A percentile compares a stretch with the other conserved stretches of the same genome.
phyloP scores from a whole-genome alignment of 2,329 filamentous ascomycete genomes.

The Malbranchea cinnamomea region DNA sequence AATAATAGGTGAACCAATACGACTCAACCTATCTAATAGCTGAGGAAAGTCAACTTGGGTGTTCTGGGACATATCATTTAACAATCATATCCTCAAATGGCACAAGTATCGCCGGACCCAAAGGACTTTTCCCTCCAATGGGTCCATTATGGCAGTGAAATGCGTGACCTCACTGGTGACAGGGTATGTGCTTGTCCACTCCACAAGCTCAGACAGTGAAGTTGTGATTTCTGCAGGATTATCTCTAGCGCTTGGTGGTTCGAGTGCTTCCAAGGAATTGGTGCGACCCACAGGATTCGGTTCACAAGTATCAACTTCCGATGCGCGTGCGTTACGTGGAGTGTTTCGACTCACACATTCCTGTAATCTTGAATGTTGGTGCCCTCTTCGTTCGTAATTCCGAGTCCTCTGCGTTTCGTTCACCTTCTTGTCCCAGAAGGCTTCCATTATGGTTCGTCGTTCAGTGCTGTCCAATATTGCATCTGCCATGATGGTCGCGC shows the following conservation, averaged over 20 bases:
- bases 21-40: no score
- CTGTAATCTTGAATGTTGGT: neutral
- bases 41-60: no score
- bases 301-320: no score
- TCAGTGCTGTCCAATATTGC: constrained; percentile 21
- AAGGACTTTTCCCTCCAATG: constrained; percentile 30
- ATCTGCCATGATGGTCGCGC: constrained; percentile 13
- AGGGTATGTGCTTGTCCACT: constrained; percentile 38
- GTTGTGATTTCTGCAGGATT: constrained; percentile 12
- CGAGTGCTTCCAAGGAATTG: constrained; percentile 10
- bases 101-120: constrained; percentile 27
- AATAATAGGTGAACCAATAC: no score
- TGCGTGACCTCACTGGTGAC: constrained; percentile 44
- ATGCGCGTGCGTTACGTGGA: no score
- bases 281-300: constrained; percentile 10
- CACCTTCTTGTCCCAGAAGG: constrained; percentile 23
- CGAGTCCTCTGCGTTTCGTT: constrained; percentile 9
- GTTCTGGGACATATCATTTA: no score
- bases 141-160: constrained; percentile 44
- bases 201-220: constrained; percentile 23
- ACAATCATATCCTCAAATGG: constrained; percentile 6
- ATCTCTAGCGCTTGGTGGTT: constrained; percentile 7
- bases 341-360: no score
- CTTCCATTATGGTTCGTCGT: constrained; percentile 21
- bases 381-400: neutral